phyloP scores from a whole-genome alignment of 257 asterid species.

The Ligustrum vulgare region DNA sequence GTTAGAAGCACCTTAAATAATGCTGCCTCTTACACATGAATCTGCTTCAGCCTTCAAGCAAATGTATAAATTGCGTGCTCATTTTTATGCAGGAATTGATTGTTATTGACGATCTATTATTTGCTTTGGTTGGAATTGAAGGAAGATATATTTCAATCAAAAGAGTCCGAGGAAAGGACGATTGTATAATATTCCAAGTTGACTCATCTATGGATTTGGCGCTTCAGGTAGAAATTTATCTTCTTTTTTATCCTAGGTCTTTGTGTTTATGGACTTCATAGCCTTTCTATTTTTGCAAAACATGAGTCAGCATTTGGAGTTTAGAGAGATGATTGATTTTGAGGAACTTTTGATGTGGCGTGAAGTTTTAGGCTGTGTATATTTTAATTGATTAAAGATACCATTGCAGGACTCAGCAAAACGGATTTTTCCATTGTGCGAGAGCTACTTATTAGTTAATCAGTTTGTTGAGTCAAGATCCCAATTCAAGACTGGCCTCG shows the following conservation, averaged over 20 bases:
- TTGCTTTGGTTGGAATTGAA: conserved; percentile 84
- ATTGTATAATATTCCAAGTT: conserved; percentile 55
- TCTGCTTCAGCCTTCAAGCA: conserved; percentile 8
- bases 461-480: conserved; percentile 94
- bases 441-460: conserved; percentile 68
- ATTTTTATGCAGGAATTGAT: conserved; percentile 72
- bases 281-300: neutral
- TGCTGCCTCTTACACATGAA: neutral
- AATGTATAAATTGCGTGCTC: neutral
- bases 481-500: conserved; percentile 86
- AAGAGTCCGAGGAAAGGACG: conserved; percentile 60
- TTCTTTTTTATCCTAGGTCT: conserved; percentile 8
- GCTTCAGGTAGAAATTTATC: conserved; percentile 64
- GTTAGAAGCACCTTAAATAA: neutral
- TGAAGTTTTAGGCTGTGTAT: neutral
- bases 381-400: neutral
- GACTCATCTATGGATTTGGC: conserved; percentile 96
- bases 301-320: conserved; percentile 12
- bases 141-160: conserved; percentile 79
- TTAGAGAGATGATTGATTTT: conserved; percentile 6
- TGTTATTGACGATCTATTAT: conserved; percentile 81
- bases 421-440: conserved; percentile 80
- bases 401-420: conserved; percentile 83
- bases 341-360: neutral
- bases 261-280: conserved; percentile 10